Evolutionary conservation across 306 rosid genomes (phyloP).

Genomic region (Quercus engelmannii): DNA sequence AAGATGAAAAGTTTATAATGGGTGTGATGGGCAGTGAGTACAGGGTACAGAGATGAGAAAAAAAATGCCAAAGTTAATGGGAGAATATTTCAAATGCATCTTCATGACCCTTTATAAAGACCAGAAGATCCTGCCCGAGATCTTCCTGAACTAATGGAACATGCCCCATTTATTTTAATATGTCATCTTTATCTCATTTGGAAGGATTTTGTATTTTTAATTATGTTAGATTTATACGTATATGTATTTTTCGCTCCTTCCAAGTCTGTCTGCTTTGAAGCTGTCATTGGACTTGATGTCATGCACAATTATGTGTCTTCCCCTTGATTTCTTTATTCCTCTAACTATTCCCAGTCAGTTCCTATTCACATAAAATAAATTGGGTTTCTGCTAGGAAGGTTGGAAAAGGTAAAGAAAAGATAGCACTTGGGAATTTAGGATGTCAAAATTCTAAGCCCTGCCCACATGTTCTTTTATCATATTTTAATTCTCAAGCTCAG

Average conservation of each 20-base stretch:
- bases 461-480: conserved; percentile 41
- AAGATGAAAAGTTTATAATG: conserved; percentile 22
- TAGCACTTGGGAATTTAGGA: conserved; percentile 50
- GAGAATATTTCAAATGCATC: conserved; percentile 45
- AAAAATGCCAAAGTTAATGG: conserved; percentile 36
- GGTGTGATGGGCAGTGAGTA: conserved; percentile 42
- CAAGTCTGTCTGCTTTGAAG: conserved; percentile 63
- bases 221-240: conserved; percentile 21
- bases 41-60: conserved; percentile 26
- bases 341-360: conserved; percentile 36
- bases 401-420: conserved; percentile 24
- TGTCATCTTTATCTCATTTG: conserved; percentile 67
- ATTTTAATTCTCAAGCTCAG: conserved; percentile 23
- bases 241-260: conserved; percentile 35
- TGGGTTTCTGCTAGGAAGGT: conserved; percentile 24
- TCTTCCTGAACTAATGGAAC: conserved; percentile 63
- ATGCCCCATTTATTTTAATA: conserved; percentile 62
- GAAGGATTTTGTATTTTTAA: conserved; percentile 47
- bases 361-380: conserved; percentile 22
- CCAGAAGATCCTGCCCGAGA: conserved; percentile 66
- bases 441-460: conserved; percentile 44
- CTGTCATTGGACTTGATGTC: conserved; percentile 76
- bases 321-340: conserved; percentile 39
- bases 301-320: conserved; percentile 51
- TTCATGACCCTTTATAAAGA: conserved; percentile 24